phyloP scores from a whole-genome alignment of 1,284 basidiomycete species.

The Apiotrichum montevideense region DNA sequence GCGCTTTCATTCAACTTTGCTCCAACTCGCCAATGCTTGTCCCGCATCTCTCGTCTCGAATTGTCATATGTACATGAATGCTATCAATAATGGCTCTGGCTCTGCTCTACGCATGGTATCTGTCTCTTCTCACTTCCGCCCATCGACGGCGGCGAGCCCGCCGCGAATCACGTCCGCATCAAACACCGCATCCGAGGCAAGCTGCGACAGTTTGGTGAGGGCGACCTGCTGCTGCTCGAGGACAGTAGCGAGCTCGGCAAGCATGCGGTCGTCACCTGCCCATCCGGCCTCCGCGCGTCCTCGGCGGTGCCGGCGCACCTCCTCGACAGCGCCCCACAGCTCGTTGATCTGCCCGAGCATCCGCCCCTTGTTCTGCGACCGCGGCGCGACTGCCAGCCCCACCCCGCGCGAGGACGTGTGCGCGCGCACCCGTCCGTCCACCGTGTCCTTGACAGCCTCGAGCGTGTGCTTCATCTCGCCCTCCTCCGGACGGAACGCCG shows the following conservation, averaged over 20 bases:
- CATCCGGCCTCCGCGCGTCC: slow-evolving; percentile 54
- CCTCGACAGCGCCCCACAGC: slow-evolving; percentile 78
- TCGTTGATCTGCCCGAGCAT: slow-evolving; percentile 64
- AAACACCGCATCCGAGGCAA: slow-evolving; percentile 61
- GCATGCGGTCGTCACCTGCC: slow-evolving; percentile 75
- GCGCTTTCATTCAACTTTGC: neutral
- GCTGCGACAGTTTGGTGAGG: slow-evolving; percentile 67
- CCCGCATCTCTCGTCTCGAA: neutral
- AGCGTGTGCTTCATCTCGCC: slow-evolving; percentile 62
- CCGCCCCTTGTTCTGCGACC: slow-evolving; percentile 44
- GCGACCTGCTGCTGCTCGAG: slow-evolving; percentile 72
- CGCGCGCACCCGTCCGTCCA: slow-evolving; percentile 50
- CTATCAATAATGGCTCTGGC: neutral
- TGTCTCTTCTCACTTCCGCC: slow-evolving; percentile 8
- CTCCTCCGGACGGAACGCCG: slow-evolving; percentile 74
- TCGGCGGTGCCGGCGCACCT: slow-evolving; percentile 52
- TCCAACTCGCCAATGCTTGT: no score
- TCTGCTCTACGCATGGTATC: neutral
- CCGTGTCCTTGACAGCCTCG: slow-evolving; percentile 68
- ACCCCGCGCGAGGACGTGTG: slow-evolving; percentile 2
- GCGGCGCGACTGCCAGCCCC: slow-evolving; percentile 14
- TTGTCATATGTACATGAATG: neutral
- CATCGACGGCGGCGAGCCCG: slow-evolving; percentile 18
- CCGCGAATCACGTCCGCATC: slow-evolving; percentile 61
- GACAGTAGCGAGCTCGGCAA: slow-evolving; percentile 70